Base-by-base conservation (phyloP, 768 basidiomycete genomes). In the Pseudohyphozyma bogoriensis region DNA sequence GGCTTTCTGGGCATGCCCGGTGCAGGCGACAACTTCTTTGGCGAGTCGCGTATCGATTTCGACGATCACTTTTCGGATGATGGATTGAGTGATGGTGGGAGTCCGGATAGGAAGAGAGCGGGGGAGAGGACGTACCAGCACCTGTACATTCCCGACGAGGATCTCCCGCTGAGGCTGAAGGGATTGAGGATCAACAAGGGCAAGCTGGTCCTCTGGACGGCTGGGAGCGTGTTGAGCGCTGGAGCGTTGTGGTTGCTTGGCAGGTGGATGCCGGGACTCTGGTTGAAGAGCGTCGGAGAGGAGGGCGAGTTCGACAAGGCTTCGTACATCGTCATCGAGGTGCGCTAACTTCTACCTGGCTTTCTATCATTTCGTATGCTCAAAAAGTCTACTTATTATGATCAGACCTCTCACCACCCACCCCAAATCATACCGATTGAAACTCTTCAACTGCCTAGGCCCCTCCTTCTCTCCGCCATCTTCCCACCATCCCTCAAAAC, bases 221-320 rank as follows among this genome's bases (percentile, higher is more conserved):
- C 78, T 15, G 80, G 81, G 8, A 88, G 87, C 68, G 64, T 87
- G 9, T 52, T 85, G 11, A 82, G 83, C 2, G 74, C 84, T 15
- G 93, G 95, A 7, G 72, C 81, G 7, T 76, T 96, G 26, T 84
- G 80, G 15, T 78, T 99, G 22, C 73, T 92, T 12, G 92, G 91
- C 5, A 84, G 90, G 69, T 99, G 95, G 95, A 83, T 95, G 65
- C 95, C 95, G 58, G 81, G 79, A 8, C 65, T 91, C 31, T 96
- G 95, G 95, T 80, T 97, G 53, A 82, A 82, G 32, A 92, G 85
- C 81, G 86, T 87, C 26, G 82, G 89, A 2, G 79, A 76, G 47
- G 88, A 92, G 73, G 87, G 81, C 55, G 85, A 86, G 26, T 99
- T 97, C 69, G 81, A 82, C 51, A 59, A 87, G 6, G 85, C 67